phyloP scores from a whole-genome alignment of 306 rosid species.

The Cucurbita moschata region DNA sequence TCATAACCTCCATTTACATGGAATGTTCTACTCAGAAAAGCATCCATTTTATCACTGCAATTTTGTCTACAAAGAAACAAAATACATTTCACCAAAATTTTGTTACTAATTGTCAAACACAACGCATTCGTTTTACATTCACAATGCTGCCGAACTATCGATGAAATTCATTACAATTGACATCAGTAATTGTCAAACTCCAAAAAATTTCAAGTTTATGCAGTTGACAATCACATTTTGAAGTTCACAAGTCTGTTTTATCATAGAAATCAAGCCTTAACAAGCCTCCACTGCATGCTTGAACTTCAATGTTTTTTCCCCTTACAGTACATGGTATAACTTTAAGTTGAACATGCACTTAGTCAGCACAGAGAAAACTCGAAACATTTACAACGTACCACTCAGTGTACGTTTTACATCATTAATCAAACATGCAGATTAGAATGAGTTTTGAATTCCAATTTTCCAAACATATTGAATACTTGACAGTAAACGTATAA shows the following conservation, averaged over 20 bases:
- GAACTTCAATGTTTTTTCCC: neutral
- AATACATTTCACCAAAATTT: neutral
- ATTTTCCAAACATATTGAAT: neutral
- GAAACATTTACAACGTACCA: neutral
- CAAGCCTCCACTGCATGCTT: neutral
- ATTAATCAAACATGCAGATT: neutral
- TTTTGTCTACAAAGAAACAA: conserved; percentile 38
- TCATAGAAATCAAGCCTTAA: neutral
- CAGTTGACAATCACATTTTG: neutral
- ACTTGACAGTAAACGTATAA: neutral
- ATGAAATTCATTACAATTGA: neutral
- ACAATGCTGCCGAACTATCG: neutral
- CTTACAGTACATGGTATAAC: neutral
- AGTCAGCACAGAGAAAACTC: neutral
- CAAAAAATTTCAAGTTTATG: neutral
- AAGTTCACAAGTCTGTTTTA: neutral
- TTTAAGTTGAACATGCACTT: neutral
- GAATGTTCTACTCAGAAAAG: conserved; percentile 61
- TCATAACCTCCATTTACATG: conserved; percentile 64
- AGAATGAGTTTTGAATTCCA: neutral
- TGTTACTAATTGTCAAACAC: neutral
- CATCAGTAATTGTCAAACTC: neutral
- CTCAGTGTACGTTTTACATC: neutral
- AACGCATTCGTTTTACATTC: neutral
- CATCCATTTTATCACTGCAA: conserved; percentile 61